Conservation (phyloP, 352 stramenopile species). For the Pythium plurisporium region DNA sequence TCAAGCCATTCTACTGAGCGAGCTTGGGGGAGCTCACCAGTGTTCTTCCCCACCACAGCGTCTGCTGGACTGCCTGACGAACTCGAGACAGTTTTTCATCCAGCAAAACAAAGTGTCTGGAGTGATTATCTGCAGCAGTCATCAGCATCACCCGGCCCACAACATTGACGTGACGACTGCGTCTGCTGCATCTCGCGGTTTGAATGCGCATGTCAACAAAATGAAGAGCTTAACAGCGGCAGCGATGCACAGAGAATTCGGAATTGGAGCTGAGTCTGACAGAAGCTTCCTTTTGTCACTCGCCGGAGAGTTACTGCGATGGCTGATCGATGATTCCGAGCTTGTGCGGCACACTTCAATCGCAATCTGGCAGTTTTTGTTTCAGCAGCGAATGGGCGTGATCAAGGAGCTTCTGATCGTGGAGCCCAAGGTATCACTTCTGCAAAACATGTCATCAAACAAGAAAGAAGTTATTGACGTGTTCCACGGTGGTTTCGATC, state of each 20-base stretch:
- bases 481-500: constrained; percentile 71
- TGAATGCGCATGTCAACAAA: constrained; percentile 35
- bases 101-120: constrained; percentile 64
- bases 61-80: constrained; percentile 40
- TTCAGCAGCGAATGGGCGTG: constrained; percentile 64
- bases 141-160: not conserved
- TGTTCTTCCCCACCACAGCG: constrained; percentile 13
- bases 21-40: constrained; percentile 45
- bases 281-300: constrained; percentile 66
- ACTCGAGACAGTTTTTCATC: constrained; percentile 50
- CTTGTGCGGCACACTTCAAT: constrained; percentile 43
- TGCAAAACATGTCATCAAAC: constrained; percentile 65
- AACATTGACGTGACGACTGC: not conserved
- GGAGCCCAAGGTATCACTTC: constrained; percentile 53
- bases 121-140: constrained; percentile 44
- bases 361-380: constrained; percentile 63
- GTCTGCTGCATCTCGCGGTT: constrained; percentile 9
- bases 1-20: constrained; percentile 51
- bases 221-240: constrained; percentile 44
- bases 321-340: constrained; percentile 59
- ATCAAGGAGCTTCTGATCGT: constrained; percentile 76
- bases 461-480: constrained; percentile 76
- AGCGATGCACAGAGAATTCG: constrained; percentile 57
- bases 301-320: constrained; percentile 48
- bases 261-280: constrained; percentile 62